These are phyloP conservation scores for Pythium plurisporium DNA, from an alignment of 352 stramenopile species.

Conservation along the genomic window DNA sequence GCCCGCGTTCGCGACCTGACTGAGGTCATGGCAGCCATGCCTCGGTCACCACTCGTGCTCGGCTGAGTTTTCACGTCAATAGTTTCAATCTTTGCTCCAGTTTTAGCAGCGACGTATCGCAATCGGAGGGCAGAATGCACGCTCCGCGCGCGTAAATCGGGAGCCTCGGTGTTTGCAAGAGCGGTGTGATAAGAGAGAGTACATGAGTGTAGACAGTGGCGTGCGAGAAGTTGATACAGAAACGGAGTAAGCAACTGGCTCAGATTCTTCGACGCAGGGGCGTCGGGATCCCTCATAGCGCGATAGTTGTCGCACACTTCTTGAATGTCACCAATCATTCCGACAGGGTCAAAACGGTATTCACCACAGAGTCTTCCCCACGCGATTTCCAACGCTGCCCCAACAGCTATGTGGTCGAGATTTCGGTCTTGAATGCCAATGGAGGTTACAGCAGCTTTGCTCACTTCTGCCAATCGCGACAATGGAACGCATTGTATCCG, in stretches of 20 bases:
- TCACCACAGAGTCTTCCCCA: conserved; percentile 7
- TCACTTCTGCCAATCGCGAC: not conserved
- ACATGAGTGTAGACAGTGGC: conserved; percentile 14
- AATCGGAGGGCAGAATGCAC: conserved; percentile 63
- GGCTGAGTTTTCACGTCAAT: not conserved
- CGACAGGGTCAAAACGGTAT: conserved; percentile 1
- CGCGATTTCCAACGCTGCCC: not conserved
- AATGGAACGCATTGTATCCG: conserved; percentile 14
- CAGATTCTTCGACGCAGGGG: conserved; percentile 16
- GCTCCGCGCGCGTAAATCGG: conserved; percentile 41
- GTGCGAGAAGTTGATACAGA: conserved; percentile 4
- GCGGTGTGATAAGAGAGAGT: not conserved
- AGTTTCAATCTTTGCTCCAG: not conserved
- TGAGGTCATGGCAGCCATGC: not conserved
- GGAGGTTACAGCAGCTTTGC: not conserved
- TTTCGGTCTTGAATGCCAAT: conserved; percentile 23
- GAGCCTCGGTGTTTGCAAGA: not conserved
- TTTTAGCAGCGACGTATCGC: conserved; percentile 18
- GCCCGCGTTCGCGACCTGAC: not conserved
- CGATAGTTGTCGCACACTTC: conserved; percentile 12
- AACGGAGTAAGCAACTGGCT: conserved; percentile 11
- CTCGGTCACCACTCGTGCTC: not conserved
- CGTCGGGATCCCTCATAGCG: conserved; percentile 13
- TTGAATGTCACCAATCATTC: conserved; percentile 8
- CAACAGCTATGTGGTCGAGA: conserved; percentile 5